These are phyloP conservation scores for Phyllostachys edulis DNA, from an alignment of 176 grass and related monocot species.

Conservation along the genomic window DNA sequence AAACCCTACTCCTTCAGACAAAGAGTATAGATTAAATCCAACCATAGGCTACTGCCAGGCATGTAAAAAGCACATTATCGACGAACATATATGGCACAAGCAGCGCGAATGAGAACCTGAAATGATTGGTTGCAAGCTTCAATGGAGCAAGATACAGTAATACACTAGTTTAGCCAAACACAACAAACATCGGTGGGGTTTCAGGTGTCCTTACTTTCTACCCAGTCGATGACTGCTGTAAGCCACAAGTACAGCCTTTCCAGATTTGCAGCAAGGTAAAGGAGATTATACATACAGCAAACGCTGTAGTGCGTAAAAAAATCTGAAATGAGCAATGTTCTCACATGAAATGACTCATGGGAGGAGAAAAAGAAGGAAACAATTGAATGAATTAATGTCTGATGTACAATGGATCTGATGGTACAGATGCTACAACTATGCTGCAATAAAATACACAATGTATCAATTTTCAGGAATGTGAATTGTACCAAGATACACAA, in stretches of 20 bases:
- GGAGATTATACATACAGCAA: not conserved
- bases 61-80: not conserved
- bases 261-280: no score
- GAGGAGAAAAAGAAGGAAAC: conserved; percentile 17
- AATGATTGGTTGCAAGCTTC: not conserved
- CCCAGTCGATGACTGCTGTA: no score
- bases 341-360: not conserved
- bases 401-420: conserved; percentile 67
- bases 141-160: not conserved
- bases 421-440: conserved; percentile 59
- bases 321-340: not conserved
- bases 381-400: conserved; percentile 85
- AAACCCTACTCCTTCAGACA: not conserved
- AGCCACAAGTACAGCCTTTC: no score
- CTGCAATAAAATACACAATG: conserved; percentile 53
- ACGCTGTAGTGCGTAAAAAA: not conserved
- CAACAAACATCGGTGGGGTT: not conserved
- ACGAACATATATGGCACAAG: not conserved
- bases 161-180: not conserved
- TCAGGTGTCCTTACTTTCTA: not conserved
- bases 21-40: no score
- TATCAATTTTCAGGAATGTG: conserved; percentile 53
- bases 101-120: not conserved
- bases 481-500: conserved; percentile 64
- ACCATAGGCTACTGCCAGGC: not conserved